A percentile compares a stretch with the other conserved stretches of the same genome.
Evolutionary conservation across 192 early-diverging fungal species (phyloP).

Genomic region (Phycomyces blakesleeanus): DNA sequence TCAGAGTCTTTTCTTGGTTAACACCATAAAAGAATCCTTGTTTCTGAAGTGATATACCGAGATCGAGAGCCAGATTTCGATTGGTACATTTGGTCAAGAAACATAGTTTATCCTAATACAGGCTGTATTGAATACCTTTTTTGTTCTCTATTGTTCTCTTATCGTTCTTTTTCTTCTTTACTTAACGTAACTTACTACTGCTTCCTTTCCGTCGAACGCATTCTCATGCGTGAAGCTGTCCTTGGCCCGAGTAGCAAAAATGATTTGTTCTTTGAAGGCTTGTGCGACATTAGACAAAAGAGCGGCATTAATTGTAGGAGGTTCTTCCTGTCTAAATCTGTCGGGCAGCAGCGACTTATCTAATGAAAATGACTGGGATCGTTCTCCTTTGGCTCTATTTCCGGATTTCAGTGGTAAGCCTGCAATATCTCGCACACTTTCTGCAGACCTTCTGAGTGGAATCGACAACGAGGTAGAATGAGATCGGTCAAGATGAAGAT

Average conservation of each 20-base stretch:
- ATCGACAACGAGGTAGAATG: slow-evolving; percentile 6
- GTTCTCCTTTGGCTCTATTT: slow-evolving; percentile 18
- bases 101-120: slow-evolving; percentile 66
- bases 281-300: slow-evolving; percentile 69
- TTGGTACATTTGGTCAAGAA: slow-evolving; percentile 79
- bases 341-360: neutral
- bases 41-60: slow-evolving; percentile 84
- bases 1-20: slow-evolving; percentile 77
- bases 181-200: slow-evolving; percentile 62
- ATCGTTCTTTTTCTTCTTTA: neutral
- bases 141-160: neutral
- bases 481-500: neutral
- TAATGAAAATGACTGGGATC: slow-evolving; percentile 32
- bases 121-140: too few species aligned
- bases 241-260: slow-evolving; percentile 60
- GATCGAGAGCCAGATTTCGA: slow-evolving; percentile 79
- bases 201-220: slow-evolving; percentile 84
- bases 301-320: slow-evolving; percentile 65
- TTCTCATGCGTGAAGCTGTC: slow-evolving; percentile 79
- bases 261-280: slow-evolving; percentile 56
- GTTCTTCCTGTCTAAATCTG: slow-evolving; percentile 6
- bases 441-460: slow-evolving; percentile 21
- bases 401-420: neutral
- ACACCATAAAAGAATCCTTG: slow-evolving; percentile 94
- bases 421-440: slow-evolving; percentile 21